phyloP scores from a whole-genome alignment of 306 rosid species.

The Alnus rubra region DNA sequence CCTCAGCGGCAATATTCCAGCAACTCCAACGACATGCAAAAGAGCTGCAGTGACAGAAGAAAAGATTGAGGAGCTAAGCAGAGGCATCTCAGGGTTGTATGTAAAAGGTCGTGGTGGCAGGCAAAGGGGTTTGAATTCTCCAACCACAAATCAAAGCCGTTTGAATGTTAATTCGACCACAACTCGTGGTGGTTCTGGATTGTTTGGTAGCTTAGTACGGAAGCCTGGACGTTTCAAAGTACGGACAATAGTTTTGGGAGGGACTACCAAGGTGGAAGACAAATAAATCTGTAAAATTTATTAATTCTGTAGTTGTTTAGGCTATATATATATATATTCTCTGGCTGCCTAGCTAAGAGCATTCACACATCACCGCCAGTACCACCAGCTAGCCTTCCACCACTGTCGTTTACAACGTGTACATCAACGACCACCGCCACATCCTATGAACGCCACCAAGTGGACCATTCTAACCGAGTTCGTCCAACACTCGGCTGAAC shows the following conservation, averaged over 20 bases:
- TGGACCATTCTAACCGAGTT: no score
- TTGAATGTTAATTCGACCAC: neutral
- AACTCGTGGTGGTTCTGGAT: conserved; percentile 1
- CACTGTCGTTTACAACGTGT: no score
- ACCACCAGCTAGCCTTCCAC: no score
- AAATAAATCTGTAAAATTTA: neutral
- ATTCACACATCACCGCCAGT: no score
- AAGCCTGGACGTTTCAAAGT: conserved; percentile 37
- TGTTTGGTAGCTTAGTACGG: neutral
- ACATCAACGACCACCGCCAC: no score
- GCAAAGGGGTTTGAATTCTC: neutral
- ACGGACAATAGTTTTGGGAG: conserved; percentile 21
- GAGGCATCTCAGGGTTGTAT: neutral
- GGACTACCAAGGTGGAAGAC: neutral
- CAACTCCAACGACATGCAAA: neutral
- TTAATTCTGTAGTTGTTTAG: neutral
- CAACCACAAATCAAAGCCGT: neutral
- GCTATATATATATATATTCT: no score
- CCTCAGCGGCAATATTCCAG: neutral
- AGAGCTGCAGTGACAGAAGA: neutral
- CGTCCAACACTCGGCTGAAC: no score
- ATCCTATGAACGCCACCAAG: no score
- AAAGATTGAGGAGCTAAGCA: neutral
- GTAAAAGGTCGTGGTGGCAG: neutral
- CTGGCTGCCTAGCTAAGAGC: no score